These are phyloP conservation scores for Alternaria panax DNA, from an alignment of 2,329 filamentous ascomycete species.

Conservation along the genomic window DNA sequence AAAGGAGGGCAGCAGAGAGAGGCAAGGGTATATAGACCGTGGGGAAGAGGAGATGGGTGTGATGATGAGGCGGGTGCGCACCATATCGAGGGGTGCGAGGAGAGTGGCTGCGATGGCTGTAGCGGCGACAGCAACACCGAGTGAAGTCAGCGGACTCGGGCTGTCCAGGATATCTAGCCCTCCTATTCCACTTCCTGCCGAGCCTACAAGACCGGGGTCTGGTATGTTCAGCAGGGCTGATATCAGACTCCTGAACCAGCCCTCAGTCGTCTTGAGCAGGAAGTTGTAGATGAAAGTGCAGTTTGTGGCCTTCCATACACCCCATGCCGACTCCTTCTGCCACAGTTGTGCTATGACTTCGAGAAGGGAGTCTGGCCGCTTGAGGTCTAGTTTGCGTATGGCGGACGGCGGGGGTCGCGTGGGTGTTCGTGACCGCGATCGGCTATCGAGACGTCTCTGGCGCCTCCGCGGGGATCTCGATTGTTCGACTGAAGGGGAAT, in stretches of 20 bases:
- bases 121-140: conserved; percentile 74
- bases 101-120: conserved; percentile 77
- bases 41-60: conserved; percentile 78
- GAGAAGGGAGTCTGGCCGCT: conserved; percentile 79
- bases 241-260: conserved; percentile 89
- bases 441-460: conserved; percentile 46
- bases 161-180: conserved; percentile 82
- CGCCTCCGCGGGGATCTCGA: conserved; percentile 48
- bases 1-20: conserved; percentile 77
- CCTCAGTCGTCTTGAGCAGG: conserved; percentile 84
- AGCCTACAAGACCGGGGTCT: conserved; percentile 70
- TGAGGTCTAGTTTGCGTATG: conserved; percentile 72
- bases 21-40: conserved; percentile 77
- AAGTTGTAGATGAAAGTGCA: conserved; percentile 91
- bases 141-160: conserved; percentile 80
- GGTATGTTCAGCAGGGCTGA: conserved; percentile 90
- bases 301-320: conserved; percentile 94
- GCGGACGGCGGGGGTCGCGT: conserved; percentile 51
- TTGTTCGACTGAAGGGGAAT: conserved; percentile 47
- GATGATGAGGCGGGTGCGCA: conserved; percentile 85
- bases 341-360: conserved; percentile 89
- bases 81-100: conserved; percentile 86
- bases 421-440: conserved; percentile 49
- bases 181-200: conserved; percentile 57
- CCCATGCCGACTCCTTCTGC: conserved; percentile 87